Conservation (phyloP, 2,329 filamentous ascomycete genomes). For the Colletotrichum tamarilloi region DNA sequence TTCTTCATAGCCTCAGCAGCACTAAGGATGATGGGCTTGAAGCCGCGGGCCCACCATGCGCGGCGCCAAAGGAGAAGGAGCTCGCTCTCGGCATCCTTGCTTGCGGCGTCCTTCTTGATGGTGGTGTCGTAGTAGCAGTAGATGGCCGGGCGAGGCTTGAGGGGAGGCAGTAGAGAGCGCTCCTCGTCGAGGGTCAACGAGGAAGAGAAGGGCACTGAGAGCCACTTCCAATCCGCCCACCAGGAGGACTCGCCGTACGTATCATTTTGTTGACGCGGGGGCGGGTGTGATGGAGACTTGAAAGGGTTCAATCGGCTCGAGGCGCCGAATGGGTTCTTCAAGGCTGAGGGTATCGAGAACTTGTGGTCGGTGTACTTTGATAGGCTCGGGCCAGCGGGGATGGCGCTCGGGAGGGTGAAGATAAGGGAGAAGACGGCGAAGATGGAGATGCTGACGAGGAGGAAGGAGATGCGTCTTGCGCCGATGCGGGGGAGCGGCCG, state of each 20-base stretch:
- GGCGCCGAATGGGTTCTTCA: conserved; percentile 55
- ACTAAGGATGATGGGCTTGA: conserved; percentile 84
- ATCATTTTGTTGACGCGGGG: conserved; percentile 80
- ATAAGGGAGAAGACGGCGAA: conserved; percentile 66
- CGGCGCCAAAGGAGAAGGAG: conserved; percentile 88
- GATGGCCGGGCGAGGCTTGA: conserved; percentile 76
- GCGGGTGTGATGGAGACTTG: conserved; percentile 75
- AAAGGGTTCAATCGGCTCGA: conserved; percentile 73
- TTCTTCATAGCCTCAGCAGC: conserved; percentile 85
- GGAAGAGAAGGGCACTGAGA: conserved; percentile 85
- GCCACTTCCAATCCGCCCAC: conserved; percentile 92
- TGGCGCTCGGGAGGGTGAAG: conserved; percentile 60
- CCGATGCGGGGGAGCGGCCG: conserved; percentile 61
- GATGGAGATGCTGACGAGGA: conserved; percentile 62
- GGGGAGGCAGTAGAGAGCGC: conserved; percentile 83
- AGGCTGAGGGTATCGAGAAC: conserved; percentile 57
- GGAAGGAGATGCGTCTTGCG: conserved; percentile 62
- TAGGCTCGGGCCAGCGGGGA: conserved; percentile 61
- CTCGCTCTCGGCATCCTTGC: conserved; percentile 79
- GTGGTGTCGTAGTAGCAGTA: conserved; percentile 92
- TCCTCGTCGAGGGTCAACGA: conserved; percentile 83
- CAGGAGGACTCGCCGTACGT: conserved; percentile 83
- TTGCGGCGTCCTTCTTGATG: conserved; percentile 68
- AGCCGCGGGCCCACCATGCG: conserved; percentile 96
- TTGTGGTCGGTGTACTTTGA: conserved; percentile 61